phyloP scores from a whole-genome alignment of 805 yeast genomes.

The Yamadazyma tumulicola region DNA sequence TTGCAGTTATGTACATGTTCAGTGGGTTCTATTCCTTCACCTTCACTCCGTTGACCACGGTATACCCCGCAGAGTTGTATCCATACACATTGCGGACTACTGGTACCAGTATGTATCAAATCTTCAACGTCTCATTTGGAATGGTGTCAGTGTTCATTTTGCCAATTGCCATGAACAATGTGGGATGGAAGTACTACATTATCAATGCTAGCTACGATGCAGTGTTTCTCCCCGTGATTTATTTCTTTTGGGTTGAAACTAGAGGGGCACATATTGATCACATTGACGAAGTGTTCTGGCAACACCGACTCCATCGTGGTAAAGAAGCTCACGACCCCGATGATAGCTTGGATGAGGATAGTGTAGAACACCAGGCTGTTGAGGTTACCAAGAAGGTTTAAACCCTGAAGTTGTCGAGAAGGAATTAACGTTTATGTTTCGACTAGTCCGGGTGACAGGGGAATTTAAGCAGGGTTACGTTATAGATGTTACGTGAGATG shows the following conservation, averaged over 20 bases:
- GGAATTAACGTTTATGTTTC: no score
- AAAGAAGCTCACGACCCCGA: not conserved
- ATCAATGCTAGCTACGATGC: conserved; percentile 18
- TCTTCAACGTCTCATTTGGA: conserved; percentile 9
- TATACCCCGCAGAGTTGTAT: conserved; percentile 14
- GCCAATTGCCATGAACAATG: conserved; percentile 15
- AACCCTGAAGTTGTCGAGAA: no score
- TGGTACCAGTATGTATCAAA: conserved; percentile 7
- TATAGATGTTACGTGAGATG: no score
- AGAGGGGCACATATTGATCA: conserved; percentile 11
- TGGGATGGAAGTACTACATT: conserved; percentile 17
- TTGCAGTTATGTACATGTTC: conserved; percentile 14
- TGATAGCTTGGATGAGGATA: not conserved
- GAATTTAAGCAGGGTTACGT: no score
- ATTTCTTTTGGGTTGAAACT: conserved; percentile 14
- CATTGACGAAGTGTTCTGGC: conserved; percentile 10
- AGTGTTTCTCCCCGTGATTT: conserved; percentile 12
- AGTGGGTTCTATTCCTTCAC: conserved; percentile 13
- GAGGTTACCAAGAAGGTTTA: conserved; percentile 1
- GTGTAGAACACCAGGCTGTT: conserved; percentile 1
- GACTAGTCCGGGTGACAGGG: no score
- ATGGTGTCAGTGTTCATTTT: conserved; percentile 12
- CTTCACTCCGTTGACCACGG: conserved; percentile 13
- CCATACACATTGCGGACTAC: conserved; percentile 13
- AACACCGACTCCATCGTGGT: conserved; percentile 5